These are phyloP conservation scores for Botrytis tulipae DNA, from an alignment of 2,329 filamentous ascomycete genomes.

Conservation along the genomic window DNA sequence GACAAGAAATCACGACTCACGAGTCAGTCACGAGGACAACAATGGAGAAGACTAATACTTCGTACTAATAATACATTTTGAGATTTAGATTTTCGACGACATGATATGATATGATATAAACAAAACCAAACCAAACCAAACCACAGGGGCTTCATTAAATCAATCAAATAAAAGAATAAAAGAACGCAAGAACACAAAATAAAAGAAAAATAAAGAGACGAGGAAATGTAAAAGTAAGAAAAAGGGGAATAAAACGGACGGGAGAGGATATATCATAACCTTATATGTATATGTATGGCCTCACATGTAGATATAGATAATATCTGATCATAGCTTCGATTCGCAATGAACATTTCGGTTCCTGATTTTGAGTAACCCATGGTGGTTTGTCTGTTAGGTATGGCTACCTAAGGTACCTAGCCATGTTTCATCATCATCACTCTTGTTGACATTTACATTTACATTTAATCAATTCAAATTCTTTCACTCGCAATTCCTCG, in stretches of 20 bases:
- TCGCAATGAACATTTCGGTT: background rate
- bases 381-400: background rate
- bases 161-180: too few species aligned
- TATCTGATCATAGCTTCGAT: background rate
- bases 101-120: background rate
- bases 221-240: too few species aligned
- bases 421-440: background rate
- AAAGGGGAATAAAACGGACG: too few species aligned
- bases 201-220: too few species aligned
- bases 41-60: background rate
- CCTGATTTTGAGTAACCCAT: conserved; percentile 9
- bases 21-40: conserved; percentile 16
- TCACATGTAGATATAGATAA: background rate
- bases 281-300: too few species aligned
- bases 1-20: conserved; percentile 17
- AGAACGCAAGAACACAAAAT: too few species aligned
- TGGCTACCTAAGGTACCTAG: background rate
- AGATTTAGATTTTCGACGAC: background rate
- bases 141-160: too few species aligned
- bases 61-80: too few species aligned
- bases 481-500: background rate
- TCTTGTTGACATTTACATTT: background rate
- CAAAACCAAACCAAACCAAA: too few species aligned
- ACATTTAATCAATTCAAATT: background rate
- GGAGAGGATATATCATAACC: too few species aligned